Evolutionary conservation across 495 filamentous ascomycete genomes (phyloP), one percentile per base, ranked within the genome.

Genomic region (Penicillium herquei): DNA sequence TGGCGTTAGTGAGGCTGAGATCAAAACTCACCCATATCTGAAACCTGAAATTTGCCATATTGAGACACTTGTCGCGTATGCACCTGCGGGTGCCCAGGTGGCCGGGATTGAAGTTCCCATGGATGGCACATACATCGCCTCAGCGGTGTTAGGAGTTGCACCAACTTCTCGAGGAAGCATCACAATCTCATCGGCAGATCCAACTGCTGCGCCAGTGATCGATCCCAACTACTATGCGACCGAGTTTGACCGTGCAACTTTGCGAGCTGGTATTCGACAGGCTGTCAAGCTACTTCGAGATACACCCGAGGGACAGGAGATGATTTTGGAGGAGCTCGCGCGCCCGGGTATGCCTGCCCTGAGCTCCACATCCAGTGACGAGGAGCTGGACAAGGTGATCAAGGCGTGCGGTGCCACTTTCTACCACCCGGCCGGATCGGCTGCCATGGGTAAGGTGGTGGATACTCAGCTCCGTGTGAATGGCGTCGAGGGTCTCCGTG

Each of bases 221-320:
- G 70, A 80, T 54, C 73, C 76, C 1, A 74, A 79, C 43, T 78
- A 73, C 46, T 70, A 69, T 45, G 63, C 54, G 1, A 80, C 73
- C 0, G 72, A 66, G 46, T 26, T 68, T n/a, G 73, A 74, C 37
- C 59, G 65, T 14, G 60, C 58, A 0, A 57, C 58, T 0, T 42
- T 74, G 11, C 63, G 63, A 11, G 50, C 56, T 12, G 69, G 62
- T 32, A 51, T 68, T 12, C 56, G 67, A 21, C 51, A 59, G 32
- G 57, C 52, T 1, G 41, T 34, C 7, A 9, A 51, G 1, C 10
- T 63, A 0, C 18, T 66, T 3, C 30, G 48, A 1, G 67, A 60
- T 11, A 66, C 67, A n/a, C 41, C 51, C 2, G 65, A 55, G 4
- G 53, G 58, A 1, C 51, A 56, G 30, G 59, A 56, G 1, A 51